Conservation (phyloP, 2,329 filamentous ascomycete species). For the Diaporthe destruens region DNA sequence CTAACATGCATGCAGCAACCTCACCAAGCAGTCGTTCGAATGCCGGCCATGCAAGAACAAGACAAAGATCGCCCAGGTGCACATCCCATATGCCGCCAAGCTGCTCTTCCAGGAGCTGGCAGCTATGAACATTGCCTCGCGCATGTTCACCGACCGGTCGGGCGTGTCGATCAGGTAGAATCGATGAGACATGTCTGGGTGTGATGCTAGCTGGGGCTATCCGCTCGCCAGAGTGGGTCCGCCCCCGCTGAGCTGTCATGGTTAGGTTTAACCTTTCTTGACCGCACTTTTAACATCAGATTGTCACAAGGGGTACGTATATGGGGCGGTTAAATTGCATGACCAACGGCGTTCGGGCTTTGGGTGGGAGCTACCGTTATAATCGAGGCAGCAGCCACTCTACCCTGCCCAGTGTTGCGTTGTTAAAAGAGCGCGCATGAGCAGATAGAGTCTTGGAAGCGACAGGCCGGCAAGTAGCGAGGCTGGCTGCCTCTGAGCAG, state of each 20-base stretch:
- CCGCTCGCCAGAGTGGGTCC: neutral
- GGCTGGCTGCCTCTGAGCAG: constrained; percentile 11
- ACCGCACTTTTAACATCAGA: constrained; percentile 29
- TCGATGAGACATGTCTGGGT: neutral
- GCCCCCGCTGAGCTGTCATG: neutral
- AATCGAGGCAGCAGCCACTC: constrained; percentile 7
- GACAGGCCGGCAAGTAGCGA: neutral
- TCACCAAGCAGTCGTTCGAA: constrained; percentile 96
- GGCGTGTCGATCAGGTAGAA: constrained; percentile 77
- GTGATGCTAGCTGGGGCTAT: neutral
- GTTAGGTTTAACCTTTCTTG: neutral
- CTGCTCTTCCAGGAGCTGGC: constrained; percentile 97
- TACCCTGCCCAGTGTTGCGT: constrained; percentile 9
- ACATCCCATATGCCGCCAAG: constrained; percentile 98
- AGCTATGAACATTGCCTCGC: constrained; percentile 97
- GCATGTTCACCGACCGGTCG: constrained; percentile 93
- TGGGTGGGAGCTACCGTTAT: constrained; percentile 23
- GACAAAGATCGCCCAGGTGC: constrained; percentile 96
- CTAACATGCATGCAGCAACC: constrained; percentile 71
- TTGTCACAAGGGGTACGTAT: constrained; percentile 22
- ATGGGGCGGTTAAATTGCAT: constrained; percentile 35
- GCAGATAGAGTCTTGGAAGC: neutral
- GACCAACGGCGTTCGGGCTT: constrained; percentile 38
- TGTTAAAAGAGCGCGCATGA: neutral
- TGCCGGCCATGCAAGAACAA: constrained; percentile 99